A percentile compares a stretch with the other conserved stretches of the same genome.
These are phyloP conservation scores for Trichothecium sympodiale DNA, from an alignment of 2,329 filamentous ascomycete species.

Conservation along the genomic window DNA sequence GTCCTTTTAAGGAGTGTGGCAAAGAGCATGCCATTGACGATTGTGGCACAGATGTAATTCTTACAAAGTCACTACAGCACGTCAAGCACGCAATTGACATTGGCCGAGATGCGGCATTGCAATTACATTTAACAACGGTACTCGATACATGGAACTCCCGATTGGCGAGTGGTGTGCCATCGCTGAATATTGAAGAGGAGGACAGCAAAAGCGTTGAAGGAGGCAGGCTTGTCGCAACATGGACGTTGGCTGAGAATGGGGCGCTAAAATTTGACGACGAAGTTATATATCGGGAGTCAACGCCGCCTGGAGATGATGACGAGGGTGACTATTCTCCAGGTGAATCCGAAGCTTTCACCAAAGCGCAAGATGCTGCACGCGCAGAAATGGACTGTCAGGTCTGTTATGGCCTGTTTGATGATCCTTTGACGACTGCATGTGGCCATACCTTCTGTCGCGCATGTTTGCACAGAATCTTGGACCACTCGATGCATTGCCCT, in stretches of 20 bases:
- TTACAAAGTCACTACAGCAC: constrained; percentile 58
- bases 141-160: too few relatives aligned
- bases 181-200: constrained; percentile 21
- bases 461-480: constrained; percentile 66
- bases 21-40: constrained; percentile 67
- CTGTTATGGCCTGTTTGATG: constrained; percentile 71
- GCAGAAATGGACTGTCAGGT: constrained; percentile 79
- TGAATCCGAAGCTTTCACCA: constrained; percentile 27
- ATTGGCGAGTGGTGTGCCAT: constrained; percentile 26
- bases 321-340: constrained; percentile 9
- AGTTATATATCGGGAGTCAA: constrained; percentile 31
- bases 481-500: constrained; percentile 70
- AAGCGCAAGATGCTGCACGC: constrained; percentile 49
- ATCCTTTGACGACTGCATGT: constrained; percentile 75
- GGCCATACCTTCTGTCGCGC: constrained; percentile 82
- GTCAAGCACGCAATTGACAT: constrained; percentile 42
- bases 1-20: constrained; percentile 55
- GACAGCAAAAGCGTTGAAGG: constrained; percentile 31
- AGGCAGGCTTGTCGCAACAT: constrained; percentile 55
- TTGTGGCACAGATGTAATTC: constrained; percentile 64
- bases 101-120: constrained; percentile 19
- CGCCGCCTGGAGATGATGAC: constrained; percentile 14
- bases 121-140: constrained; percentile 19
- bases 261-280: constrained; percentile 45
- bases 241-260: constrained; percentile 51